Percentiles rank a stretch among this genome's conserved stretches.
These are phyloP conservation scores for Cladosporium colombiae DNA, from an alignment of 2,329 filamentous ascomycete species.

Conservation along the genomic window DNA sequence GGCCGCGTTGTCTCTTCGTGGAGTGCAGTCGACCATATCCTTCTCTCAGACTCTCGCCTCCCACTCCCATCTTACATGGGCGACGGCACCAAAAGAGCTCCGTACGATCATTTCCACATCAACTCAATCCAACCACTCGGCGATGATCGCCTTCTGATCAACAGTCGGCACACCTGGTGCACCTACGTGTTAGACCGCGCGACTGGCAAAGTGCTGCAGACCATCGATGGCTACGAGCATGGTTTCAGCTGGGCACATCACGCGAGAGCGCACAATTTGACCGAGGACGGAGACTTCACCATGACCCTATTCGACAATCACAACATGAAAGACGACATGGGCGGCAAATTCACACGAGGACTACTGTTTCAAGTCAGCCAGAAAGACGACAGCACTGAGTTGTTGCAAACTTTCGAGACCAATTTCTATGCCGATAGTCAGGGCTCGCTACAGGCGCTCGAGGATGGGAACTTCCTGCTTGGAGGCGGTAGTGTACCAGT, in stretches of 20 bases:
- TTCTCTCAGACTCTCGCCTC: constrained; percentile 24
- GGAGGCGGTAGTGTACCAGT: constrained; percentile 28
- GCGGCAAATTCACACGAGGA: constrained; percentile 19
- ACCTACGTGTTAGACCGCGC: constrained; percentile 26
- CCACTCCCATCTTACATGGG: constrained; percentile 18
- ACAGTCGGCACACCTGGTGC: constrained; percentile 29
- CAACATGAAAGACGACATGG: constrained; percentile 23
- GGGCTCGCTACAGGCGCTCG: constrained; percentile 26
- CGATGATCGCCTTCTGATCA: constrained; percentile 29
- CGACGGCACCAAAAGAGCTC: constrained; percentile 17
- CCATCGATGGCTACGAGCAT: constrained; percentile 27
- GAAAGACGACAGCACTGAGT: constrained; percentile 4
- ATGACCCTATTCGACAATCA: constrained; percentile 31
- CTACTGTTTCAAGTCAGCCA: constrained; percentile 25
- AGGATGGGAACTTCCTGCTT: constrained; percentile 26
- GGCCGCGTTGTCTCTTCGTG: constrained; percentile 45
- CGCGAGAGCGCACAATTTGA: constrained; percentile 27
- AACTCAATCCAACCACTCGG: constrained; percentile 30
- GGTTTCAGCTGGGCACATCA: constrained; percentile 30
- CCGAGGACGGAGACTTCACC: constrained; percentile 26
- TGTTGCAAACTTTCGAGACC: constrained; percentile 1
- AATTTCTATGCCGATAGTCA: constrained; percentile 25
- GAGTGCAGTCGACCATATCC: constrained; percentile 42
- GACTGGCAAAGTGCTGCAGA: constrained; percentile 28
- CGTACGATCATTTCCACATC: constrained; percentile 34